These are phyloP conservation scores for Phytopythium litorale DNA, from an alignment of 352 stramenopile genomes.

Conservation along the genomic window DNA sequence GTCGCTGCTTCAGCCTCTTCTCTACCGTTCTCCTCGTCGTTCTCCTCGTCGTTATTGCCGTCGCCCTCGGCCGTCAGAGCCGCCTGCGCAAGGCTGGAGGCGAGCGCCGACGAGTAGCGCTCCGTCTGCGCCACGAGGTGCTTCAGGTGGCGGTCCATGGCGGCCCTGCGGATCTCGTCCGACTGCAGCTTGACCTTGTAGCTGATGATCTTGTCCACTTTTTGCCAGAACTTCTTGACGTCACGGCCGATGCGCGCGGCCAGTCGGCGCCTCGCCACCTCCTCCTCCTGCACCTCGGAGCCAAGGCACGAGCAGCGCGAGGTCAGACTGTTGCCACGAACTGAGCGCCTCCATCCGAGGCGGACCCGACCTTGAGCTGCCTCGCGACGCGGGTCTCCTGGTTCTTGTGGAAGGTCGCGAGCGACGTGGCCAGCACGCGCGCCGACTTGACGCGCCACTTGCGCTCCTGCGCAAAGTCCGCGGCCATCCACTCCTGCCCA, in stretches of 20 bases:
- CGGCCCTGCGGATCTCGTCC: constrained; percentile 76
- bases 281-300: constrained; percentile 13
- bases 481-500: constrained; percentile 86
- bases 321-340: not conserved
- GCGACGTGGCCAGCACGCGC: constrained; percentile 64
- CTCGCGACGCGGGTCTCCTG: constrained; percentile 23
- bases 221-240: constrained; percentile 95
- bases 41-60: not conserved
- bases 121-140: constrained; percentile 96
- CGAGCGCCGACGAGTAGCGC: constrained; percentile 90
- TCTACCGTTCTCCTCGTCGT: not conserved
- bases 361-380: constrained; percentile 29
- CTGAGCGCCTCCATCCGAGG: too few relatives aligned
- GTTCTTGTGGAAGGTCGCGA: constrained; percentile 56
- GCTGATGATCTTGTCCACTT: constrained; percentile 97
- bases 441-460: constrained; percentile 78
- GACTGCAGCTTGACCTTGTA: constrained; percentile 96
- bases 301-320: not conserved
- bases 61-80: not conserved
- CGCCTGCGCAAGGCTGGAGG: constrained; percentile 45
- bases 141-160: constrained; percentile 97
- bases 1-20: constrained; percentile 5
- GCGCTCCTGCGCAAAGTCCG: constrained; percentile 90
- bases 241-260: constrained; percentile 82
- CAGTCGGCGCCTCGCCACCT: constrained; percentile 39